Evolutionary conservation across 2,329 filamentous ascomycete species (phyloP).

Genomic region (Xylaria sp.): DNA sequence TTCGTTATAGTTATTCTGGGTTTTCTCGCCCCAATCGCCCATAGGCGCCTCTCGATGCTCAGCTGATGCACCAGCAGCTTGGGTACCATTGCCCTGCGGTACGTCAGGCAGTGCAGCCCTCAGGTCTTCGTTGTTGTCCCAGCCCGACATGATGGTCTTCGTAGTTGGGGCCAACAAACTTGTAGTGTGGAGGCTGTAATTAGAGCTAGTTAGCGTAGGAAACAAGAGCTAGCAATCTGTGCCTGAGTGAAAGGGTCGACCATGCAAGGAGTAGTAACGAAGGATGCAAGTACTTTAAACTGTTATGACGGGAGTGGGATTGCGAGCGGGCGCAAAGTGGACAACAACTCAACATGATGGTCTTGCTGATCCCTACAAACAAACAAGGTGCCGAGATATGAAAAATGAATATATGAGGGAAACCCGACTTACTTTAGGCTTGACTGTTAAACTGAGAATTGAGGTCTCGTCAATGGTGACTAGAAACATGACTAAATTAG

Average conservation of each 20-base stretch:
- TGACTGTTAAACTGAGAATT: neutral
- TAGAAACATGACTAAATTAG: constrained; percentile 7
- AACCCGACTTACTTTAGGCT: constrained; percentile 15
- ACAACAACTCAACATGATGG: neutral
- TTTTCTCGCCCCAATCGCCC: constrained; percentile 59
- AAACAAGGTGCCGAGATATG: neutral
- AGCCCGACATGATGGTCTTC: constrained; percentile 42
- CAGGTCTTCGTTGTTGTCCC: constrained; percentile 43
- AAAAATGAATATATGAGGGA: neutral
- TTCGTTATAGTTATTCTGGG: constrained; percentile 61
- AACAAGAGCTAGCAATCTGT: neutral
- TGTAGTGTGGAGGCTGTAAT: neutral
- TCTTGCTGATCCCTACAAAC: neutral
- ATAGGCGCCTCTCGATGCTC: constrained; percentile 34
- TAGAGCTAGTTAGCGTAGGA: neutral
- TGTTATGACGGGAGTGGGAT: neutral
- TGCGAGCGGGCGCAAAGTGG: neutral
- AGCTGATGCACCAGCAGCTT: constrained; percentile 16
- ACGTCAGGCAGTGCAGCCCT: constrained; percentile 49
- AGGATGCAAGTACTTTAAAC: neutral
- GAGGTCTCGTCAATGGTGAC: neutral
- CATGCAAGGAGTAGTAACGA: neutral
- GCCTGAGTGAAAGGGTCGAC: neutral
- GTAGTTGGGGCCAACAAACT: neutral
- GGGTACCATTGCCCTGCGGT: constrained; percentile 18